phyloP scores from a whole-genome alignment of 2,329 filamentous ascomycete species.

The Colletotrichum tamarilloi region DNA sequence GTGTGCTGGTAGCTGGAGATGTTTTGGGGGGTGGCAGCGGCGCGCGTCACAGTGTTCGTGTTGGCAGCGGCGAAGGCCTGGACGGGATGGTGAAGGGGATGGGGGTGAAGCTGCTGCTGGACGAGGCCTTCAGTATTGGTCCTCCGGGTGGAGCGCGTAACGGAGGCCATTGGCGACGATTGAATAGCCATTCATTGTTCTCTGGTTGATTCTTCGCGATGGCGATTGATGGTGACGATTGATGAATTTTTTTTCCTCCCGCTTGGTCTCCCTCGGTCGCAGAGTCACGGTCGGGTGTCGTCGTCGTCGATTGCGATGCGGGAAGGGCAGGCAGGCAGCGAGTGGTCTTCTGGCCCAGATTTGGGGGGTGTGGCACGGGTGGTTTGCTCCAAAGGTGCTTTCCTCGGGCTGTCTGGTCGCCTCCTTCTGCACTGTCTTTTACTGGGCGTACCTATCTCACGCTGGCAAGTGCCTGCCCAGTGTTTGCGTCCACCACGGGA shows the following conservation, averaged over 20 bases:
- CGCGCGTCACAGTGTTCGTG: conserved; percentile 44
- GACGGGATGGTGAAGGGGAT: conserved; percentile 27
- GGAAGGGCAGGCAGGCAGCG: background rate
- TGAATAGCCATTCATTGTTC: conserved; percentile 43
- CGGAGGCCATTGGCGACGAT: conserved; percentile 59
- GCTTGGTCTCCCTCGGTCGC: conserved; percentile 2
- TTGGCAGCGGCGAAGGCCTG: conserved; percentile 41
- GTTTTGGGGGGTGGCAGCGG: conserved; percentile 43
- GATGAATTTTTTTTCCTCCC: conserved; percentile 7
- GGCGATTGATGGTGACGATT: conserved; percentile 28
- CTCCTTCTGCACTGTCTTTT: conserved; percentile 16
- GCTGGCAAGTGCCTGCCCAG: conserved; percentile 7
- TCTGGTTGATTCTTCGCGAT: conserved; percentile 25
- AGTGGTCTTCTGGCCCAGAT: conserved; percentile 12
- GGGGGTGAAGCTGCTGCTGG: conserved; percentile 39
- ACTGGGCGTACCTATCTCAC: conserved; percentile 1
- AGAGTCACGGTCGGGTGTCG: conserved; percentile 8
- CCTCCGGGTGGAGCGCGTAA: conserved; percentile 63
- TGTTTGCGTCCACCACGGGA: conserved; percentile 25
- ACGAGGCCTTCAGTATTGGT: conserved; percentile 53
- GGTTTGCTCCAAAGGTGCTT: background rate
- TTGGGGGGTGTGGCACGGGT: conserved; percentile 1
- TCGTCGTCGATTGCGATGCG: conserved; percentile 34
- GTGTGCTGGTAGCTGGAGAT: conserved; percentile 47
- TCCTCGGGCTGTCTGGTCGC: background rate